Conservation (phyloP, 192 early-diverging fungal genomes). For the Coemansia sp. region DNA sequence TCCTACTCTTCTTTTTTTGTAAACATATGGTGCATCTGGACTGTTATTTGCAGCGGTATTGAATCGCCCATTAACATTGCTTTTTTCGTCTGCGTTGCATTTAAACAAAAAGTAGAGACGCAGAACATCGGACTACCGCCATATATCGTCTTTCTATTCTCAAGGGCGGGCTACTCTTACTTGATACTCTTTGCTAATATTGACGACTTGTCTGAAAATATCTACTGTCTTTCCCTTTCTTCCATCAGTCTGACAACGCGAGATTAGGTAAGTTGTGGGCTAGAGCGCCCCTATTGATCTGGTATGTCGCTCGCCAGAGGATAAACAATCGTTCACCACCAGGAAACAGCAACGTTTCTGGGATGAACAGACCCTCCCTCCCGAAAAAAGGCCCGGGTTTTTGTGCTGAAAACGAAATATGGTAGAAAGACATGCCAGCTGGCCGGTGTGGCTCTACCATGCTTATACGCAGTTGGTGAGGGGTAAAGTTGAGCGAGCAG, state of each 20-base stretch:
- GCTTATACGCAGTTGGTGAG: background rate
- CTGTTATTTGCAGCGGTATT: background rate
- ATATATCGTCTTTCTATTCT: background rate
- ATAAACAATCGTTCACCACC: background rate
- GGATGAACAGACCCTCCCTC: background rate
- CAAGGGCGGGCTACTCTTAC: background rate
- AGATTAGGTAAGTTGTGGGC: conserved; percentile 1
- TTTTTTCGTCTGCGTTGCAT: background rate
- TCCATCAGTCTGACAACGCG: background rate
- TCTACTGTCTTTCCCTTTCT: background rate
- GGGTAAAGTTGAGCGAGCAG: background rate
- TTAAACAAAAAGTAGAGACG: background rate
- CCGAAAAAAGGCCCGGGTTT: no score
- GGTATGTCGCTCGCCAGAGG: background rate
- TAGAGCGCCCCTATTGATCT: background rate
- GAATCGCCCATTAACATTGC: background rate
- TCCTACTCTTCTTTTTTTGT: background rate
- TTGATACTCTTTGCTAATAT: background rate
- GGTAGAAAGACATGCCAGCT: no score
- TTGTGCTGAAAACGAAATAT: no score
- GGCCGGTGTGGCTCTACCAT: background rate
- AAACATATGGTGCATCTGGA: background rate
- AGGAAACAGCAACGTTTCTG: background rate
- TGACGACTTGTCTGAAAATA: background rate
- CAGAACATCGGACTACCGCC: background rate